phyloP scores from a whole-genome alignment of 2,329 filamentous ascomycete genomes.

The Akanthomyces uredinophilus region DNA sequence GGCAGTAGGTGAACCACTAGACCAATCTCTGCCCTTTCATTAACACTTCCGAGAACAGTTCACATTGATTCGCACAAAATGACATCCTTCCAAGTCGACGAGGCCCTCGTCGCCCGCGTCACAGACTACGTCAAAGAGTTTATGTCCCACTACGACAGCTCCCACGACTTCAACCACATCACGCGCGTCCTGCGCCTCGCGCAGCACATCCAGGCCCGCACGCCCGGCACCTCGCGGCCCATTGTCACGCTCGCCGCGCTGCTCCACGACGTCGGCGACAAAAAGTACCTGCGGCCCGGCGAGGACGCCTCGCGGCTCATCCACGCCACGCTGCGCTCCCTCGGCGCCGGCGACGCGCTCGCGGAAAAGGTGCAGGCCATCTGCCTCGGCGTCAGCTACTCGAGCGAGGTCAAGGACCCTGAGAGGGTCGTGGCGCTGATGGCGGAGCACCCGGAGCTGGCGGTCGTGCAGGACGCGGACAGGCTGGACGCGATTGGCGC shows the following conservation, averaged over 20 bases:
- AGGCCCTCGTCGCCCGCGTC: conserved; percentile 49
- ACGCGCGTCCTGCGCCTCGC: conserved; percentile 72
- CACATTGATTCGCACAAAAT: background rate
- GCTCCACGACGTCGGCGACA: conserved; percentile 85
- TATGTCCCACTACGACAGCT: conserved; percentile 76
- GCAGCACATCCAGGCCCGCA: conserved; percentile 54
- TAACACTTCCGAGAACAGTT: no score
- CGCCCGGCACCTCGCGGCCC: conserved; percentile 35
- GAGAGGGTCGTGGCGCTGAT: conserved; percentile 56
- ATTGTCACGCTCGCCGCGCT: conserved; percentile 65
- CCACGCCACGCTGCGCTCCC: conserved; percentile 46
- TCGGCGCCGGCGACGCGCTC: conserved; percentile 52
- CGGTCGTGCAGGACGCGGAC: conserved; percentile 87
- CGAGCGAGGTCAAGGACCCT: conserved; percentile 61
- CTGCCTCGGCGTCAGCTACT: conserved; percentile 73
- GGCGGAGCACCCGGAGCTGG: conserved; percentile 53
- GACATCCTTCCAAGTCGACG: conserved; percentile 21
- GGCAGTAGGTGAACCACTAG: background rate
- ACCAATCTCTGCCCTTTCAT: background rate
- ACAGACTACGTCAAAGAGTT: conserved; percentile 62
- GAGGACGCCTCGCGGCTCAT: conserved; percentile 55
- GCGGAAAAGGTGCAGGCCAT: conserved; percentile 66
- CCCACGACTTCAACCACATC: conserved; percentile 85
- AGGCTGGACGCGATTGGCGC: conserved; percentile 86
- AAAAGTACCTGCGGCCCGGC: conserved; percentile 64